Evolutionary conservation across 495 filamentous ascomycete genomes (phyloP).

Genomic region (Aspergillus ostianus): DNA sequence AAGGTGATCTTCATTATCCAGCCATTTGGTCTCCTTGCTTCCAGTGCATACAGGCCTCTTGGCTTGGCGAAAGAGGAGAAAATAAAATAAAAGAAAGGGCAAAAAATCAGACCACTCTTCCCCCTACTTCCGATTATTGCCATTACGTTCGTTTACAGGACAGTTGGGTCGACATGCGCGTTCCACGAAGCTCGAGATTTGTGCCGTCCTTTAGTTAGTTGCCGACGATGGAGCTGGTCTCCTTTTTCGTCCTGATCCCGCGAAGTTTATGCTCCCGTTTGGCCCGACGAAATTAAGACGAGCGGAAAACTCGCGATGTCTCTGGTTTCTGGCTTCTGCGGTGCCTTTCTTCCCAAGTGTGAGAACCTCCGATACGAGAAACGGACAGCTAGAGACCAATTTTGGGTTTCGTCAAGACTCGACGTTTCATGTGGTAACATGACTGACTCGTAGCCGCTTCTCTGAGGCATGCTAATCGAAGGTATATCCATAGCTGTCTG

Average conservation of each 20-base stretch:
- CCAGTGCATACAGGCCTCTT: neutral
- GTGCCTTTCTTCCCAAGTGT: neutral
- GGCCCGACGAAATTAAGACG: neutral
- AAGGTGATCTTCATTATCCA: too few species aligned
- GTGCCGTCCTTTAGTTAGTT: neutral
- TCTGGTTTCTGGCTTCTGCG: neutral
- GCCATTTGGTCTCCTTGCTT: neutral
- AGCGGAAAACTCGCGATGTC: neutral
- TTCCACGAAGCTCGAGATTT: too few species aligned
- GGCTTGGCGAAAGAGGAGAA: neutral
- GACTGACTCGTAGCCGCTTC: neutral
- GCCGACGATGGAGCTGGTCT: too few species aligned
- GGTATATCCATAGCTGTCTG: neutral
- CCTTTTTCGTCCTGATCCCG: too few species aligned
- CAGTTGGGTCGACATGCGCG: too few species aligned
- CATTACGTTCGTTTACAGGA: too few species aligned
- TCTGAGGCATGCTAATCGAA: neutral
- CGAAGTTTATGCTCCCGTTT: neutral
- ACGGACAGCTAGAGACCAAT: neutral
- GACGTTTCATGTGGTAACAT: neutral
- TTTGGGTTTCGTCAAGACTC: neutral
- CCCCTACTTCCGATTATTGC: too few species aligned
- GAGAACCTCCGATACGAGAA: neutral
- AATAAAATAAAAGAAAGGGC: neutral
- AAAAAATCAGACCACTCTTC: slow-evolving; percentile 1